phyloP scores from a whole-genome alignment of 73 alveolate genomes.

The Stentor coeruleus region DNA sequence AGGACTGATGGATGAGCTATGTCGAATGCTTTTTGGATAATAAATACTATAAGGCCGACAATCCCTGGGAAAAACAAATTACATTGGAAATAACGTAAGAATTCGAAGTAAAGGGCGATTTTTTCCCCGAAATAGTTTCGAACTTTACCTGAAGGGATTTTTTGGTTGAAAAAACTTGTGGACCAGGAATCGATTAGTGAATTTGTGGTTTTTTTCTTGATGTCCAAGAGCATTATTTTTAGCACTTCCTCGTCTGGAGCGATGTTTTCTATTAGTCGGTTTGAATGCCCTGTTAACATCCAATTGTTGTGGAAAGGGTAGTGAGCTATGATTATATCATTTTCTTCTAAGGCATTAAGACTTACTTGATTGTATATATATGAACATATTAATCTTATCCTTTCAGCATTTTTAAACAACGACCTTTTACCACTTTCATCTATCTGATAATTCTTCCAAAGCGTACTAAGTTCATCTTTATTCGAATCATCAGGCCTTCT shows the following conservation, averaged over 20 bases:
- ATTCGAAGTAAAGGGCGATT: constrained; percentile 15
- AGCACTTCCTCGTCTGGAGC: not conserved
- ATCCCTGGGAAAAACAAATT: not conserved
- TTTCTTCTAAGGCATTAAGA: not conserved
- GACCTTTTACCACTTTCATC: not conserved
- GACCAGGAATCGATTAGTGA: not conserved
- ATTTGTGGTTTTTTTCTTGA: not conserved
- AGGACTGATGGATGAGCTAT: not conserved
- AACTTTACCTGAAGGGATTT: not conserved
- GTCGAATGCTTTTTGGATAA: not conserved
- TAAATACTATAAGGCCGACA: constrained; percentile 28
- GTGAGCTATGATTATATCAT: not conserved
- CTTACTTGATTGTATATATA: not conserved
- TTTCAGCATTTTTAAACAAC: not conserved
- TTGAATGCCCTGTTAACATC: not conserved
- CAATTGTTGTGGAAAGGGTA: constrained; percentile 18
- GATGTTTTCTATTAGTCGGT: not conserved
- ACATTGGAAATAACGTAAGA: not conserved
- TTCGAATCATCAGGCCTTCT: not conserved
- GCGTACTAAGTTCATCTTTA: not conserved
- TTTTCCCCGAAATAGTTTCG: constrained; percentile 29
- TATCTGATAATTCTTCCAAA: constrained; percentile 17
- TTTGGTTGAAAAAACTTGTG: not conserved
- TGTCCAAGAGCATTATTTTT: not conserved
- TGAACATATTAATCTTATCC: not conserved